Evolutionary conservation across 768 basidiomycete genomes (phyloP), one percentile per base, ranked within the genome.

Genomic region (Tricholoma matsutake): DNA sequence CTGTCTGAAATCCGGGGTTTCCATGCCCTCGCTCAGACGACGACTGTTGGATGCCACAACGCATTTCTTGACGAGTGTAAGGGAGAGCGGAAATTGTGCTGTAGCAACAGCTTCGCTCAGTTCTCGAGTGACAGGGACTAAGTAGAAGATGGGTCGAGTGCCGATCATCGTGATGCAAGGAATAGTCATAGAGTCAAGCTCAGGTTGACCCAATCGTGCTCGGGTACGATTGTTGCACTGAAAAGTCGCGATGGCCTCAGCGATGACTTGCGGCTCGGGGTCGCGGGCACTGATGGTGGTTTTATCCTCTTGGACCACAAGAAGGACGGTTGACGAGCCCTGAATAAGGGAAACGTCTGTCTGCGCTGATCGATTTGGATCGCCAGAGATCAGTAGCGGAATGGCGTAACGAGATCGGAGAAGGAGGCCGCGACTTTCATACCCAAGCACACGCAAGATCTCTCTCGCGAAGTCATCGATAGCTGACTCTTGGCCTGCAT

Each of bases 81-180:
- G 52, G n/a, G 60, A 54, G 2, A 63, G 25, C 20, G 65, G 69
- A 65, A 68, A 67, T 61, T 66, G 66, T 32, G 61, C 65, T 45
- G 58, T 59, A 39, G 63, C 63, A 61, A 71, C 68, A 20, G 74
- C 71, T 34, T 65, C 56, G 63, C 68, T 72, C 45, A 76, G 63
- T 31, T 70, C 69, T 59, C 61, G 54, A 29, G 71, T 78, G 59
- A 78, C 70, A 4, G 70, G 69, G 29, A 76, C 65, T n/a, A 73
- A 61, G 61, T 76, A 76, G 64, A 77, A 77, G 20, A 66, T 68
- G 31, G 75, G 76, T 16, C 45, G 63, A 29, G 73, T 75, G 37
- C 76, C 71, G 16, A 63, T 34, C 73, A 78, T 73, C 25, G 65
- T 69, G 63, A 79, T 74, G 58, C 68, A 69, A 31, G 75, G 72